phyloP scores from a whole-genome alignment of 2,329 filamentous ascomycete species.

The Colletotrichum incanum region DNA sequence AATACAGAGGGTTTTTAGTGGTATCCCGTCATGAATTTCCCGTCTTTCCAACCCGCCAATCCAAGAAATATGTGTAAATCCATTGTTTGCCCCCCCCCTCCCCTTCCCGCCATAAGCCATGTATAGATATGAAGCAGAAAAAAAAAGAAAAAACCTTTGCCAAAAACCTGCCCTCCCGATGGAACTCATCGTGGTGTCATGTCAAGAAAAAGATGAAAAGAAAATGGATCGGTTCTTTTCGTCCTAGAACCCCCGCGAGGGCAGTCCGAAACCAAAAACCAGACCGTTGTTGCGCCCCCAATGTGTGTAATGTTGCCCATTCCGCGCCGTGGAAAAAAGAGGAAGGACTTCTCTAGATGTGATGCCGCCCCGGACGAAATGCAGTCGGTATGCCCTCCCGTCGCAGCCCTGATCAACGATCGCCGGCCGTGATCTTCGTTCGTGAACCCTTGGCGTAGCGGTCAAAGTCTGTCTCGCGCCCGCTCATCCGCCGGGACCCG shows the following conservation, averaged over 20 bases:
- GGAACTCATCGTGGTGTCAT: slow-evolving; percentile 12
- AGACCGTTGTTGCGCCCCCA: slow-evolving; percentile 21
- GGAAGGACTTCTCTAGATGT: slow-evolving; percentile 1
- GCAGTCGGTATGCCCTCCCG: neutral
- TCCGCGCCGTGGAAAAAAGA: neutral
- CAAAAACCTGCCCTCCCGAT: neutral
- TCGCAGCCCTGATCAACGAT: neutral
- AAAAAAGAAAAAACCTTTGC: neutral
- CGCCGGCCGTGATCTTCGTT: slow-evolving; percentile 28
- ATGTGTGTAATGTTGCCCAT: slow-evolving; percentile 8
- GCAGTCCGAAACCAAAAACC: slow-evolving; percentile 19
- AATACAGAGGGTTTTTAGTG: too few species aligned
- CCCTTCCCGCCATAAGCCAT: neutral
- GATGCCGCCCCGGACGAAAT: slow-evolving; percentile 21
- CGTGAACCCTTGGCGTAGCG: neutral
- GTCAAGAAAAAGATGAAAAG: neutral
- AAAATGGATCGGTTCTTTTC: neutral
- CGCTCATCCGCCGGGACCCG: slow-evolving; percentile 4
- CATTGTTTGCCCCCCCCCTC: neutral
- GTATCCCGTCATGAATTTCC: neutral
- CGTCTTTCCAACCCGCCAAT: neutral
- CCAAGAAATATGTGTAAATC: neutral
- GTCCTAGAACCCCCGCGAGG: slow-evolving; percentile 34
- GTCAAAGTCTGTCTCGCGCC: neutral
- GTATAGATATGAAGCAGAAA: slow-evolving; percentile 1